These are phyloP conservation scores for Phaseolus coccineus DNA, from an alignment of 331 rosid genomes.

Conservation along the genomic window DNA sequence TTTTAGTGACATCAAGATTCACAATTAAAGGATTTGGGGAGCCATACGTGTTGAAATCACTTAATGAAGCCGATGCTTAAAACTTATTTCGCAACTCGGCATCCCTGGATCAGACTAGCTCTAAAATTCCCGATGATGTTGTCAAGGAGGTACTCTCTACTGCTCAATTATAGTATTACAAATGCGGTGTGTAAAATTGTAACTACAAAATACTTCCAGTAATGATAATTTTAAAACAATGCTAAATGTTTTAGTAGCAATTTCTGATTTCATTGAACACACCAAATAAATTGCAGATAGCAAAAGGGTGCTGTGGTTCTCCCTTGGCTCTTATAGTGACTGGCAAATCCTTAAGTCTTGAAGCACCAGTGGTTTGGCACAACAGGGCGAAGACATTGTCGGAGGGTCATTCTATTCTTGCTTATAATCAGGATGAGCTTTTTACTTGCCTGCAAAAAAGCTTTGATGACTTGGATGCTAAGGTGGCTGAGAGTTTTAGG, in stretches of 20 bases:
- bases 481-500: constrained; percentile 56
- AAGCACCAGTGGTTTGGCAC: constrained; percentile 48
- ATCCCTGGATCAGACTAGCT: constrained; percentile 31
- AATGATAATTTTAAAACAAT: background rate
- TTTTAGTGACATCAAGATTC: constrained; percentile 67
- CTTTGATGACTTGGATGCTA: constrained; percentile 50
- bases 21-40: constrained; percentile 45
- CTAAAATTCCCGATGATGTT: constrained; percentile 35
- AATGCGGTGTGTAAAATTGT: background rate
- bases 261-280: constrained; percentile 14
- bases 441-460: constrained; percentile 50
- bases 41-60: constrained; percentile 40
- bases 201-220: background rate
- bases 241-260: background rate
- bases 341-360: constrained; percentile 51
- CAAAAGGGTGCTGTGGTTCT: constrained; percentile 53
- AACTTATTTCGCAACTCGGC: constrained; percentile 53
- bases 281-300: constrained; percentile 54
- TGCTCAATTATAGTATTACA: background rate
- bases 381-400: constrained; percentile 36
- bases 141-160: constrained; percentile 50
- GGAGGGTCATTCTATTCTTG: constrained; percentile 41
- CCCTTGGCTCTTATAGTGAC: constrained; percentile 64
- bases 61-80: constrained; percentile 47
- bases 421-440: constrained; percentile 41